Base-by-base conservation (phyloP, 2,329 filamentous ascomycete genomes). In the Fusarium xyrophilum region DNA sequence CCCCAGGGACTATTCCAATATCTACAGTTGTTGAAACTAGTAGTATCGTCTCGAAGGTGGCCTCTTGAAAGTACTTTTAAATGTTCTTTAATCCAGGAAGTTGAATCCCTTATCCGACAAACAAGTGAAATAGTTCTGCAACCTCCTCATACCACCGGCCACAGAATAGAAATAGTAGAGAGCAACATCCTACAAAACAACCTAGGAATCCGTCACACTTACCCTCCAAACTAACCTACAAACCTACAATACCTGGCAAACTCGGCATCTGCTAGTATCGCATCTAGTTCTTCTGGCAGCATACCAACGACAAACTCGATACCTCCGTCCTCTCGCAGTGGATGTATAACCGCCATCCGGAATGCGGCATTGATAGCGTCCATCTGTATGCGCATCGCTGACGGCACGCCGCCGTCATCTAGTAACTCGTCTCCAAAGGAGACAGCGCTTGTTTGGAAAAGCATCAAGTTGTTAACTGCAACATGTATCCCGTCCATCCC, bases 1-100 rank as follows among this genome's bases (percentile, higher is more conserved):
- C 25, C 25, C 25, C 25, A 6, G 25, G 6, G 25, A 25, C 25
- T 25, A 25, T 25, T 25, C 25, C 7, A 25, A 25, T 25, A 25
- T 25, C 6, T 25, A 25, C 32, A 17, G 15, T 17, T 33, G 32
- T 33, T 33, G 32, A 33, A 33, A 33, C 32, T 17, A 8, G 8
- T 10, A 33, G 17, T 33, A 33, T 3, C 17, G 8, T 17, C 32
- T 5, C 0, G 17, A 17, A 33, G 5, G 15, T 9, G 2, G 6
- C 17, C 10, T 19, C 3, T 36, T 36, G 1, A 7, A 36, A 19
- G 17, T 19, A 10, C 17, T 12, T 19, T 7, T 0, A 5, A 19
- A 19, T 2, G 15, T 12, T 12, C 35, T n/a, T 36, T 36, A 0
- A 12, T 7, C 1, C 11, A n/a, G 19, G 6, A 19, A 36, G 35